Conservation (phyloP, 73 alveolate species). For the Paramecium octaurelia region DNA sequence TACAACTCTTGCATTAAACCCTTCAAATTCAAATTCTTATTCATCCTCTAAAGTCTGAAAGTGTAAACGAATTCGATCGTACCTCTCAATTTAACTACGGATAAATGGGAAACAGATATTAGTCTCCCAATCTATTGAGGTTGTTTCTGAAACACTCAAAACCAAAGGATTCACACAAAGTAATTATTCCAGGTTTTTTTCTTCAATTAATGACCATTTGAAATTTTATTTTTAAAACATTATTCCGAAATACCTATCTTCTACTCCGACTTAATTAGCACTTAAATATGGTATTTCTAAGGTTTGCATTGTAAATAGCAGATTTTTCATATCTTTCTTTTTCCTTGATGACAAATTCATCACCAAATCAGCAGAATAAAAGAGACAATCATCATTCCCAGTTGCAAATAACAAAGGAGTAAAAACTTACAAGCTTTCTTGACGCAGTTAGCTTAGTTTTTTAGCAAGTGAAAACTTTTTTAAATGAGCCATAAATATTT, state of each 20-base stretch:
- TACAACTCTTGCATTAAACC: background rate
- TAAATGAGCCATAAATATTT: slow-evolving; percentile 43
- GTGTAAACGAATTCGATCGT: background rate
- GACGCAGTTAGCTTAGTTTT: background rate
- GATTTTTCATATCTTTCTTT: background rate
- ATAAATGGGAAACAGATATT: background rate
- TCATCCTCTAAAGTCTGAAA: background rate
- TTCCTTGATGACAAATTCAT: background rate
- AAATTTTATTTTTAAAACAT: background rate
- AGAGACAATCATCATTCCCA: background rate
- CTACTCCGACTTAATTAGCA: slow-evolving; percentile 26
- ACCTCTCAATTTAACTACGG: background rate
- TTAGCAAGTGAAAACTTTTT: slow-evolving; percentile 29
- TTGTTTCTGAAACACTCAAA: background rate
- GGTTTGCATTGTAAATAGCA: background rate
- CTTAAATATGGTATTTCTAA: background rate
- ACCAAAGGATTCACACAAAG: background rate
- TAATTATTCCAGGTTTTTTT: background rate
- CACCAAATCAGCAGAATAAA: background rate
- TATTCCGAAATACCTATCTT: background rate
- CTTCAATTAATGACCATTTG: background rate
- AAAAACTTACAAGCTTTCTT: background rate
- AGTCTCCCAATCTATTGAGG: background rate
- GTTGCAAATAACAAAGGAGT: background rate
- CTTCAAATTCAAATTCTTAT: background rate